Base-by-base conservation (phyloP, 495 filamentous ascomycete species). In the Talaromyces wortmannii region DNA sequence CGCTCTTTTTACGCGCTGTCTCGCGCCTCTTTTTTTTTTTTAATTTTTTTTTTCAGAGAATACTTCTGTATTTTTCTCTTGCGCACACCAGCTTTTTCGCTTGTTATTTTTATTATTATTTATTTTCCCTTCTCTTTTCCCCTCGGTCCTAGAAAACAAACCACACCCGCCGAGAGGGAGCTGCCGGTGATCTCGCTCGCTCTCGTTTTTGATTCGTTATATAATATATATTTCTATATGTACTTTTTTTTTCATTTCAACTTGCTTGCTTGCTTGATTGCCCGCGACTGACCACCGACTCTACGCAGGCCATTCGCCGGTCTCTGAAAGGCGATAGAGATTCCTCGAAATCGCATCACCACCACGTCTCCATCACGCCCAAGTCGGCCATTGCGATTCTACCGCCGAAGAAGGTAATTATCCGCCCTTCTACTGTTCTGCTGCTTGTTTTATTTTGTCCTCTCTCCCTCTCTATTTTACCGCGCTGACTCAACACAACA, bases 311-410 rank as follows among this genome's bases (percentile, higher is more conserved):
- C 66, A 82, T 94, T 64, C 78, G 90, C 61, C 86, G 90, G 63
- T 92, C 89, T 54, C 83, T 94, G 74, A 95, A 94, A 73, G 87
- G 86, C 63, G 90, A 92, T 55, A 91, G 88, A 67, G 86, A 87
- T 58, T 71, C 75, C 57, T 23, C 23, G 23, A 86, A 81, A 69
- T 81, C 85, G 60, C 85, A 88, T 55, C 89, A 92, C 62, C 85
- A 88, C 55, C 89, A 92, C 62, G 84, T 92, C 63, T 91, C 89
- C 45, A 91, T 97, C 48, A 87, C 91, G 1, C 89, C 90, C 54
- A 98, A 98, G 66, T 86, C 90, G 44, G 90, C 92, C n/a, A 81
- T 95, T 56, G 91, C 94, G 8, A 98, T 98, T 66, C 81, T 92
- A 31, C 92, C 94, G 58, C 94, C 94, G 0, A 97, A 96, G 73